These are phyloP conservation scores for Lathyrus sativus DNA, from an alignment of 306 rosid genomes.

Conservation along the genomic window DNA sequence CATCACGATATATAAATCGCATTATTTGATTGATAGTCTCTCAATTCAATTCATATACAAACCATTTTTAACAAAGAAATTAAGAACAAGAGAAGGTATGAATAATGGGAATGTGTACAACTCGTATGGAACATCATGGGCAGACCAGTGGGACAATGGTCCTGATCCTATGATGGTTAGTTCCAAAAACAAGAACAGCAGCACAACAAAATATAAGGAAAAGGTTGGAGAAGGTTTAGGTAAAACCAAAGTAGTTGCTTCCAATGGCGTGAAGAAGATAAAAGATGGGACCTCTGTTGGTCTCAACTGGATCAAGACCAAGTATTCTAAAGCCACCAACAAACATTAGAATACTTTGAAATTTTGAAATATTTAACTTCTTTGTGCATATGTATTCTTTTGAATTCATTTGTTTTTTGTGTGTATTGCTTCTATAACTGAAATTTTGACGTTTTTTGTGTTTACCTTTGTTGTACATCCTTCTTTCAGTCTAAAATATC, in stretches of 20 bases:
- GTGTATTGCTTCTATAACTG: not conserved
- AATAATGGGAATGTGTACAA: too few species aligned
- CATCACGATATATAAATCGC: too few species aligned
- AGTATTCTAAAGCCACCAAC: slow-evolving; percentile 55
- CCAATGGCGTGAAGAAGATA: slow-evolving; percentile 67
- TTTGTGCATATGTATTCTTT: not conserved
- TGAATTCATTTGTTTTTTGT: not conserved
- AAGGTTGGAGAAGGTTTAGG: slow-evolving; percentile 74
- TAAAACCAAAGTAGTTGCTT: slow-evolving; percentile 76
- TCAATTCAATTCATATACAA: too few species aligned
- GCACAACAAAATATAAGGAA: slow-evolving; percentile 58
- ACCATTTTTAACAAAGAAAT: too few species aligned
- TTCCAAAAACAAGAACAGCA: too few species aligned
- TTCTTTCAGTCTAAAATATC: not conserved
- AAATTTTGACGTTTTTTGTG: not conserved
- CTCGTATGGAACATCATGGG: too few species aligned
- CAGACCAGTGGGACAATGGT: too few species aligned
- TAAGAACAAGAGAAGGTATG: too few species aligned
- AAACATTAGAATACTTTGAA: slow-evolving; percentile 28
- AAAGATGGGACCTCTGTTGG: slow-evolving; percentile 76
- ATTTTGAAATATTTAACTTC: not conserved
- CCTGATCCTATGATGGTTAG: too few species aligned
- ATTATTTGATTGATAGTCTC: too few species aligned
- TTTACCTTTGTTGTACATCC: not conserved
- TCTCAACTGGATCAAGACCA: slow-evolving; percentile 75